Evolutionary conservation across 202 grass and related monocot species (phyloP).

Genomic region (Elaeis oleifera): DNA sequence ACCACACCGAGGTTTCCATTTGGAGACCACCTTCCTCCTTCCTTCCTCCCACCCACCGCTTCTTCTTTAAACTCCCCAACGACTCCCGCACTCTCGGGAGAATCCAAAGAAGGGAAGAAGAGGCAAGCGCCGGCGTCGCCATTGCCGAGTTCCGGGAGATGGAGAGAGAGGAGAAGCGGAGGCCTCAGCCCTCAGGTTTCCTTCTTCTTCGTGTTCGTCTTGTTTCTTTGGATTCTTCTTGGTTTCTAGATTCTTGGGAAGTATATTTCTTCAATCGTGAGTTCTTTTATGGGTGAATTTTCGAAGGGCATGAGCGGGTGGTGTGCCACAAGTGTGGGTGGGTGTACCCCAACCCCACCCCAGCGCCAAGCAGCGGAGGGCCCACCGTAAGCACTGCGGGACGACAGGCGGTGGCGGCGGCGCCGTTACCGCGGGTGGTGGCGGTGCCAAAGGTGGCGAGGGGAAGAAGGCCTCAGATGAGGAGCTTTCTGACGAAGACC

Average conservation of each 20-base stretch:
- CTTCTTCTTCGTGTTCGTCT: background rate
- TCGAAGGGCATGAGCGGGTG: constrained; percentile 5
- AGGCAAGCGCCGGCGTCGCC: constrained; percentile 1
- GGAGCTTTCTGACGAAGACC: constrained; percentile 2
- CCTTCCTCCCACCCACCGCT: too few species aligned
- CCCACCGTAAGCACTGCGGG: constrained; percentile 58
- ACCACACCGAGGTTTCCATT: too few species aligned
- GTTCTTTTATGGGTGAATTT: too few species aligned
- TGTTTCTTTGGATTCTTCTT: background rate
- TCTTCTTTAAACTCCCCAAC: too few species aligned
- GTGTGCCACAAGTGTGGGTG: constrained; percentile 53
- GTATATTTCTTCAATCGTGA: background rate
- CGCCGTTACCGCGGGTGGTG: background rate
- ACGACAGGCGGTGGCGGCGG: background rate
- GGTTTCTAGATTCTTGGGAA: constrained; percentile 7
- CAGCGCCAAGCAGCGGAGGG: constrained; percentile 53
- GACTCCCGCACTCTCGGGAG: too few species aligned
- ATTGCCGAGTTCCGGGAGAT: constrained; percentile 27
- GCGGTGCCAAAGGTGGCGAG: too few species aligned
- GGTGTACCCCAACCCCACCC: constrained; percentile 53
- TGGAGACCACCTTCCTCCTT: too few species aligned
- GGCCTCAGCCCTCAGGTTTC: constrained; percentile 15
- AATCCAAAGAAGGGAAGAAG: too few species aligned
- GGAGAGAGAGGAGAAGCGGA: constrained; percentile 30
- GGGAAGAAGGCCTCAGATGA: background rate